A percentile compares a stretch with the other conserved stretches of the same genome.
These are phyloP conservation scores for Trametes cinnabarina DNA, from an alignment of 768 basidiomycete genomes.

Conservation along the genomic window DNA sequence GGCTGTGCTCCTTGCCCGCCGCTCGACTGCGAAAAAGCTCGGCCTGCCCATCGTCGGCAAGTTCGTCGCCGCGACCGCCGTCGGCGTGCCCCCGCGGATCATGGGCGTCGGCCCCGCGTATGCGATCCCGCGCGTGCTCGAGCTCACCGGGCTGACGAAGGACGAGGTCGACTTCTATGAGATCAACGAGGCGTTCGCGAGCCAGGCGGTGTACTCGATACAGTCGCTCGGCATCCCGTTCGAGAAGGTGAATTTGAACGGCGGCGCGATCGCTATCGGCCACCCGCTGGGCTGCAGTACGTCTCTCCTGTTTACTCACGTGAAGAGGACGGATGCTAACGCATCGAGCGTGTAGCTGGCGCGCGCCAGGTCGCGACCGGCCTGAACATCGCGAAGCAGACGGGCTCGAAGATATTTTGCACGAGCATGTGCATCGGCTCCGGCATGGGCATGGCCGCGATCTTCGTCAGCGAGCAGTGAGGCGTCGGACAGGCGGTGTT, in stretches of 20 bases:
- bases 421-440: conserved; percentile 91
- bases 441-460: conserved; percentile 89
- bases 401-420: conserved; percentile 72
- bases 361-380: conserved; percentile 88
- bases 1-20: conserved; percentile 79
- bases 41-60: conserved; percentile 88
- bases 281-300: conserved; percentile 84
- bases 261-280: conserved; percentile 87
- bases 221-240: conserved; percentile 66
- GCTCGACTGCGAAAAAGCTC: conserved; percentile 76
- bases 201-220: conserved; percentile 73
- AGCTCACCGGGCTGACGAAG: conserved; percentile 58
- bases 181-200: conserved; percentile 91
- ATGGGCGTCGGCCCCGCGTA: conserved; percentile 93
- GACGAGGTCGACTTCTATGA: conserved; percentile 88
- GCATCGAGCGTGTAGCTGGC: conserved; percentile 49
- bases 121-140: conserved; percentile 77
- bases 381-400: conserved; percentile 76
- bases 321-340: background rate
- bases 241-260: conserved; percentile 82
- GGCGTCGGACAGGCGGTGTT: background rate
- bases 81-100: conserved; percentile 83
- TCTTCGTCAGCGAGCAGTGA: conserved; percentile 83
- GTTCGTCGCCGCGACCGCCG: conserved; percentile 64
- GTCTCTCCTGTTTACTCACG: conserved; percentile 31